These are phyloP conservation scores for Leccinum subgranulosum DNA, from an alignment of 768 basidiomycete genomes.

Conservation along the genomic window DNA sequence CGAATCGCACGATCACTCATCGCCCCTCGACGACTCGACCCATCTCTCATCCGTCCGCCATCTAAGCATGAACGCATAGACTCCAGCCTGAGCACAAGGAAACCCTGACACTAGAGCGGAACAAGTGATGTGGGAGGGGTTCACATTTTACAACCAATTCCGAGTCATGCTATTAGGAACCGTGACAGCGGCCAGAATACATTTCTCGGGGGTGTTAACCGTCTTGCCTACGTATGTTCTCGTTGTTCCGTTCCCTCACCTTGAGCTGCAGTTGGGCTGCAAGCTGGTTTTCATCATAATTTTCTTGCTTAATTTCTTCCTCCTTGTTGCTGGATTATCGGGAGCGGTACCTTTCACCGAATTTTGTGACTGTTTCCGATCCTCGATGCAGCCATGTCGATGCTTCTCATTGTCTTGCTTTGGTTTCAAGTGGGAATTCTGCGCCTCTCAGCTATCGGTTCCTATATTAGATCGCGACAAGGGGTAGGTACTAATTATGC, in stretches of 20 bases:
- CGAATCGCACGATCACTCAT: too few relatives aligned
- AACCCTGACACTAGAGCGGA: too few relatives aligned
- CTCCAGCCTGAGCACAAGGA: too few relatives aligned
- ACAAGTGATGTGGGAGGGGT: too few relatives aligned
- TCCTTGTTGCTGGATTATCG: conserved; percentile 80
- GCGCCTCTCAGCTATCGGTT: conserved; percentile 84
- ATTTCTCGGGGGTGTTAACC: conserved; percentile 65
- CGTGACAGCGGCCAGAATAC: conserved; percentile 37
- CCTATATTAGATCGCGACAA: conserved; percentile 82
- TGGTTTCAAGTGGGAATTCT: conserved; percentile 85
- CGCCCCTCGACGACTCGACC: too few relatives aligned
- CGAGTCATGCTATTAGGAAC: too few relatives aligned
- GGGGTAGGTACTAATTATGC: conserved; percentile 52
- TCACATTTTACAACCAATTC: too few relatives aligned
- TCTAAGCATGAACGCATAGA: too few relatives aligned
- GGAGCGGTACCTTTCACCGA: conserved; percentile 76
- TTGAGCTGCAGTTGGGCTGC: conserved; percentile 10
- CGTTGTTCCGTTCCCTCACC: background rate
- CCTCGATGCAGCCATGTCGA: conserved; percentile 57
- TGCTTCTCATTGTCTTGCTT: conserved; percentile 76
- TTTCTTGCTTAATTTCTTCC: conserved; percentile 89
- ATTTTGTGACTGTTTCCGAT: background rate
- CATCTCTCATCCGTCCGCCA: too few relatives aligned
- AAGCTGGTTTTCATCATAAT: conserved; percentile 83
- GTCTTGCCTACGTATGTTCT: conserved; percentile 74